A percentile compares a stretch with the other conserved stretches of the same genome.
phyloP scores from a whole-genome alignment of 2,329 filamentous ascomycete genomes.

The Diaporthe australafricana region DNA sequence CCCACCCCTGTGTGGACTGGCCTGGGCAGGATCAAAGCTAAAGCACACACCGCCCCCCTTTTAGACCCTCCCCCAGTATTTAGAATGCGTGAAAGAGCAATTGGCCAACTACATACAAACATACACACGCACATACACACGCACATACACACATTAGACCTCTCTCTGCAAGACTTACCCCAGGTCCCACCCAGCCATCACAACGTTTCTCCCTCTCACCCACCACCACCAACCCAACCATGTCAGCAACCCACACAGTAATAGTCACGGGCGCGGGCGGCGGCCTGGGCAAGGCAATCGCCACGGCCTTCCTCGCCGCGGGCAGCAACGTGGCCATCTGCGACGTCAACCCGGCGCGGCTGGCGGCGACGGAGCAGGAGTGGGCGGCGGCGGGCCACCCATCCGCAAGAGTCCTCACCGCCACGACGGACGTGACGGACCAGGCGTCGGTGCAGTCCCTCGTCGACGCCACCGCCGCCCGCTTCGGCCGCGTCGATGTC shows the following conservation, averaged over 20 bases:
- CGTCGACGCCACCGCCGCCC: conserved; percentile 45
- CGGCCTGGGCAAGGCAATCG: conserved; percentile 50
- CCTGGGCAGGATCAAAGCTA: background rate
- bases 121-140: background rate
- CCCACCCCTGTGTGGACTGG: background rate
- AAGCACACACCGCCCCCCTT: background rate
- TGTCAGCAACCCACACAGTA: conserved; percentile 36
- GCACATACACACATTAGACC: background rate
- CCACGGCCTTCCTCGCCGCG: conserved; percentile 46
- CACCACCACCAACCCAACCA: too few species aligned
- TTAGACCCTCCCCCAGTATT: background rate
- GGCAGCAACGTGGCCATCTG: conserved; percentile 50
- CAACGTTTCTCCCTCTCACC: background rate
- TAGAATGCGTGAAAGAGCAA: too few species aligned
- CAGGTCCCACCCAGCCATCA: background rate
- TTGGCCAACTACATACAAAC: background rate
- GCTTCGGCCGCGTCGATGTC: conserved; percentile 51
- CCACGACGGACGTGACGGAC: conserved; percentile 47
- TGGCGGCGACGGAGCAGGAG: conserved; percentile 42
- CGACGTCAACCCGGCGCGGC: conserved; percentile 47
- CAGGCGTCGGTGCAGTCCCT: conserved; percentile 46
- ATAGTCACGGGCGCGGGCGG: conserved; percentile 49
- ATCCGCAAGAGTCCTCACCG: conserved; percentile 43
- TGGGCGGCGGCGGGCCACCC: conserved; percentile 39
- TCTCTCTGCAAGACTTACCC: background rate